Evolutionary conservation across 495 filamentous ascomycete genomes (phyloP).

Genomic region (Tuber calosporum): DNA sequence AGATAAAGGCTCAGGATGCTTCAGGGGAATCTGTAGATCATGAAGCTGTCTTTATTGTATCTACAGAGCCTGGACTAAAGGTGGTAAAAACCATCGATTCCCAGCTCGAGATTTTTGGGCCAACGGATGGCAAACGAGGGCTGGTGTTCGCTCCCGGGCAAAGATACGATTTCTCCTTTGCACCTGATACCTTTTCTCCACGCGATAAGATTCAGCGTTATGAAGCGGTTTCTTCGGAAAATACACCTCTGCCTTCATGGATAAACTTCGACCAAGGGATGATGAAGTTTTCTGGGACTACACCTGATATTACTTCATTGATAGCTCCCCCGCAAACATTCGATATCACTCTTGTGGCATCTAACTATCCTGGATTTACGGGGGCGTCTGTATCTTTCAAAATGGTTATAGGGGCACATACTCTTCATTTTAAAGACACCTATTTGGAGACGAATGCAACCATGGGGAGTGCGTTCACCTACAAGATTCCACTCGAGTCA

Average conservation of each 20-base stretch:
- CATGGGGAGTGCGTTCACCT: constrained; percentile 51
- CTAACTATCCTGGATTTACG: constrained; percentile 70
- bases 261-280: constrained; percentile 59
- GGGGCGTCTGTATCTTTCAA: constrained; percentile 60
- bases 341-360: constrained; percentile 66
- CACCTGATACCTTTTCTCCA: constrained; percentile 29
- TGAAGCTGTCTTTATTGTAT: constrained; percentile 54
- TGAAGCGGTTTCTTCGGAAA: constrained; percentile 68
- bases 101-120: constrained; percentile 48
- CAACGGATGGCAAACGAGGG: constrained; percentile 25
- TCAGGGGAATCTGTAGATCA: constrained; percentile 48
- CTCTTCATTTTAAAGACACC: constrained; percentile 56
- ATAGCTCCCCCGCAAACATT: constrained; percentile 64
- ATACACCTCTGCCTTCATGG: constrained; percentile 83
- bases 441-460: constrained; percentile 55
- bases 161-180: constrained; percentile 32
- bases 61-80: constrained; percentile 49
- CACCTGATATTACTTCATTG: constrained; percentile 57
- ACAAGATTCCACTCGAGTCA: constrained; percentile 49
- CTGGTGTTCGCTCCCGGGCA: constrained; percentile 30
- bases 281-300: constrained; percentile 67
- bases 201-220: constrained; percentile 45
- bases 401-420: constrained; percentile 62
- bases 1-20: constrained; percentile 50
- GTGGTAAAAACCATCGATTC: constrained; percentile 47